Evolutionary conservation across 1,284 basidiomycete genomes (phyloP).

Genomic region (Taiwanofungus camphoratus): DNA sequence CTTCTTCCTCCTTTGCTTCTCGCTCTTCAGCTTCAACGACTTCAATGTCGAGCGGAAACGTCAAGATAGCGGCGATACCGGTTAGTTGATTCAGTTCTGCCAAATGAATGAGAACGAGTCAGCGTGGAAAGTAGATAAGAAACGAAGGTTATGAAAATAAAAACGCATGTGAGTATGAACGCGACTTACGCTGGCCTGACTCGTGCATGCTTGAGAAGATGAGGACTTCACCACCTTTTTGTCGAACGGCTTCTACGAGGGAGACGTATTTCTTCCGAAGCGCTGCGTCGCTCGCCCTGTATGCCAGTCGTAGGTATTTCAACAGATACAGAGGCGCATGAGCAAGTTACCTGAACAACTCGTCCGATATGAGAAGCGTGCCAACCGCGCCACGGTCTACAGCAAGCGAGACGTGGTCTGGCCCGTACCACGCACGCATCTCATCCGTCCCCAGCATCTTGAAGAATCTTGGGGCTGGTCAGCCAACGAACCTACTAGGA

Average conservation of each 20-base stretch:
- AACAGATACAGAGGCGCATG: neutral
- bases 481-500: neutral
- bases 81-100: conserved; percentile 92
- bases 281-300: conserved; percentile 66
- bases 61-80: conserved; percentile 93
- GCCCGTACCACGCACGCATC: conserved; percentile 97
- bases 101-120: neutral
- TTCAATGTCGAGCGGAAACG: conserved; percentile 94
- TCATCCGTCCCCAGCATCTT: conserved; percentile 96
- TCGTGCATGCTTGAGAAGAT: conserved; percentile 99
- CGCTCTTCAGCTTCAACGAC: conserved; percentile 84
- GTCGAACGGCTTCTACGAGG: conserved; percentile 85
- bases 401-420: conserved; percentile 88
- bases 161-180: too few species aligned
- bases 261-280: conserved; percentile 81
- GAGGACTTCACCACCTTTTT: conserved; percentile 87
- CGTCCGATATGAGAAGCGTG: conserved; percentile 92
- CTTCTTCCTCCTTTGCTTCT: conserved; percentile 53
- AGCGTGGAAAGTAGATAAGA: neutral
- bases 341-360: conserved; percentile 76
- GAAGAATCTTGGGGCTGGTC: conserved; percentile 65
- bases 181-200: conserved; percentile 82
- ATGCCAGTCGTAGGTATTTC: neutral
- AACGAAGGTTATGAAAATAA: too few species aligned
- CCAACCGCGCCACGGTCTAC: conserved; percentile 93